Percentiles rank a stretch among this genome's conserved stretches.
Evolutionary conservation across 345 rosid species (phyloP).

Genomic region (Citrus medica): DNA sequence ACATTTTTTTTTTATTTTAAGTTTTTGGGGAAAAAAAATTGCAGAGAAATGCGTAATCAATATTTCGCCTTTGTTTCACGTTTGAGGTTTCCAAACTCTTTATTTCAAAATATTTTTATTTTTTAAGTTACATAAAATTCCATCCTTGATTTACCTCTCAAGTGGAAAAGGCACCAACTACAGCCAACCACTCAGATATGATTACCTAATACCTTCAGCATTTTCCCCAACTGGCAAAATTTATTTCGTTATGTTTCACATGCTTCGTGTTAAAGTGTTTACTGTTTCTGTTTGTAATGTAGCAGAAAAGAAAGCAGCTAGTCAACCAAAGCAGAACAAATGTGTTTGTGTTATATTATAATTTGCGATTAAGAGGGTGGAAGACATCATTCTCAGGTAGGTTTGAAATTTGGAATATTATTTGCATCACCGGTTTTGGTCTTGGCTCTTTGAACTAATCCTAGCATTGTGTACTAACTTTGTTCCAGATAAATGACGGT

Average conservation of each 20-base stretch:
- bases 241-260: background rate
- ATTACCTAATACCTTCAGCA: slow-evolving; percentile 12
- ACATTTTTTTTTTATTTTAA: background rate
- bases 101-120: background rate
- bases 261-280: slow-evolving; percentile 9
- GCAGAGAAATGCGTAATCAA: background rate
- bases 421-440: background rate
- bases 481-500: slow-evolving; percentile 16
- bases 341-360: slow-evolving; percentile 86
- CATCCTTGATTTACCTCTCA: slow-evolving; percentile 2
- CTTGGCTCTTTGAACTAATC: slow-evolving; percentile 1
- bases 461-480: background rate
- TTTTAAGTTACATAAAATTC: background rate
- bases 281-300: slow-evolving; percentile 16
- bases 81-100: background rate
- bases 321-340: slow-evolving; percentile 62
- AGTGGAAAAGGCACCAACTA: background rate
- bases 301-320: slow-evolving; percentile 70
- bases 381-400: slow-evolving; percentile 26
- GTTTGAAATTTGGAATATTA: slow-evolving; percentile 1
- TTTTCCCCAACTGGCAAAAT: slow-evolving; percentile 10
- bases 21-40: background rate
- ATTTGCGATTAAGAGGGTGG: slow-evolving; percentile 22
- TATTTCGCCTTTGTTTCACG: background rate
- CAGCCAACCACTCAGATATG: slow-evolving; percentile 8